Evolutionary conservation across 176 grass and related monocot species (phyloP).

Genomic region (Carex parvula): DNA sequence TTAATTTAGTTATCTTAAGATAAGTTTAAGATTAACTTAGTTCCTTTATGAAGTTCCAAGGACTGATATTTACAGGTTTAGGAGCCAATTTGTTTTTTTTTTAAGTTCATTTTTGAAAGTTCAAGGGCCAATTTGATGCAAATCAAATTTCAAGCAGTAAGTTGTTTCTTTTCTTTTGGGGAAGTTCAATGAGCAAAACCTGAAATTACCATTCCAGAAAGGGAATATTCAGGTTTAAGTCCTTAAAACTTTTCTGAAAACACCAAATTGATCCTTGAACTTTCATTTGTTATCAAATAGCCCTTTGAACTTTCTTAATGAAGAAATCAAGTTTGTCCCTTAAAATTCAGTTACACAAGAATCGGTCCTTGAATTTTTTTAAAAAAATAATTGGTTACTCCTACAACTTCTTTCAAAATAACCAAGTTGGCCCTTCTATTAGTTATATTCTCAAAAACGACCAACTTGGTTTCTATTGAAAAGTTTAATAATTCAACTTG

Average conservation of each 20-base stretch:
- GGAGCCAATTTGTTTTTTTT: too few species aligned
- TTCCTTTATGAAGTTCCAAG: not conserved
- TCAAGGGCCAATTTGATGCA: not conserved
- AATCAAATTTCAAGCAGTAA: not conserved
- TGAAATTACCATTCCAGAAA: not conserved
- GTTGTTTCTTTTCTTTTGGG: not conserved
- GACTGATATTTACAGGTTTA: too few species aligned
- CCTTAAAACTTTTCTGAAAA: not conserved
- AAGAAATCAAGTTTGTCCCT: not conserved
- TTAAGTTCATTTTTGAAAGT: not conserved
- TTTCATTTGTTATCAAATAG: not conserved
- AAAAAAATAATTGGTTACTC: not conserved
- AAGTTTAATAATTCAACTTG: not conserved
- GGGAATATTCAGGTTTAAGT: not conserved
- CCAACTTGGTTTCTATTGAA: not conserved
- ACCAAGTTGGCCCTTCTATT: not conserved
- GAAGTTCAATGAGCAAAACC: not conserved
- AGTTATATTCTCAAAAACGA: not conserved
- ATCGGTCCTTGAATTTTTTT: not conserved
- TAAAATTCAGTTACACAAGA: not conserved
- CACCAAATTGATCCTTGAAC: not conserved
- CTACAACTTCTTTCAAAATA: not conserved
- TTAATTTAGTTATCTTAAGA: not conserved
- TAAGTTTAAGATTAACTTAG: not conserved
- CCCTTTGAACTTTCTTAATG: not conserved